Evolutionary conservation across 1,284 basidiomycete genomes (phyloP).

Genomic region (Ceratobasidium theobromae): DNA sequence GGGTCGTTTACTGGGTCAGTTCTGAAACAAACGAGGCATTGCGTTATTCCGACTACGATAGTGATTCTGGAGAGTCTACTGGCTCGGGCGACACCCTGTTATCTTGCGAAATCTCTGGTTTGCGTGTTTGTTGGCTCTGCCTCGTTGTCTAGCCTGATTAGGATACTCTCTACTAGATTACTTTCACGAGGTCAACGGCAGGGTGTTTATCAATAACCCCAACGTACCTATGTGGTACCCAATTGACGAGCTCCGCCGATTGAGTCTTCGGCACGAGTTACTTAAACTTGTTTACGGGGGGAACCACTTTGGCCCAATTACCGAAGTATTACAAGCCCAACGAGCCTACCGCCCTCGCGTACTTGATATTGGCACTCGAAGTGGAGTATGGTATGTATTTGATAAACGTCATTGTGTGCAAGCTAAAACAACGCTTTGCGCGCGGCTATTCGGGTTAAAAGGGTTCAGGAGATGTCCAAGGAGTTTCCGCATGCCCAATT

Average conservation of each 20-base stretch:
- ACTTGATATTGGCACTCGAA: not conserved
- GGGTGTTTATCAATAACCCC: conserved; percentile 9
- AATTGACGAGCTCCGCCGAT: not conserved
- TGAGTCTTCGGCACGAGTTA: not conserved
- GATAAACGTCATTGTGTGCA: not conserved
- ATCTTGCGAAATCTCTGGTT: conserved; percentile 2
- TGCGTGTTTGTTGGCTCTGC: not conserved
- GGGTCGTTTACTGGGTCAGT: conserved; percentile 12
- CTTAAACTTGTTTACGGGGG: not conserved
- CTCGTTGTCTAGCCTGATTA: not conserved
- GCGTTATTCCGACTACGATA: not conserved
- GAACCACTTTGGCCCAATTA: conserved; percentile 8
- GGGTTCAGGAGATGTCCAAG: conserved; percentile 15
- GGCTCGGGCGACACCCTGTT: conserved; percentile 2
- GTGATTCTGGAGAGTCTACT: conserved; percentile 14
- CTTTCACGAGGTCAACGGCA: conserved; percentile 8
- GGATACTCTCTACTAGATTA: conserved; percentile 10
- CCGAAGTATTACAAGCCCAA: not conserved
- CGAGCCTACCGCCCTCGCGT: not conserved
- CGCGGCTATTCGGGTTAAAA: not conserved
- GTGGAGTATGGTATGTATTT: conserved; percentile 4
- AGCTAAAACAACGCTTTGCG: not conserved
- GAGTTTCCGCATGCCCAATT: conserved; percentile 12
- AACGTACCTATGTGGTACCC: conserved; percentile 10
- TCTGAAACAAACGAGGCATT: not conserved